Evolutionary conservation across 202 grass and related monocot genomes (phyloP).

Genomic region (Zoysia matrella): DNA sequence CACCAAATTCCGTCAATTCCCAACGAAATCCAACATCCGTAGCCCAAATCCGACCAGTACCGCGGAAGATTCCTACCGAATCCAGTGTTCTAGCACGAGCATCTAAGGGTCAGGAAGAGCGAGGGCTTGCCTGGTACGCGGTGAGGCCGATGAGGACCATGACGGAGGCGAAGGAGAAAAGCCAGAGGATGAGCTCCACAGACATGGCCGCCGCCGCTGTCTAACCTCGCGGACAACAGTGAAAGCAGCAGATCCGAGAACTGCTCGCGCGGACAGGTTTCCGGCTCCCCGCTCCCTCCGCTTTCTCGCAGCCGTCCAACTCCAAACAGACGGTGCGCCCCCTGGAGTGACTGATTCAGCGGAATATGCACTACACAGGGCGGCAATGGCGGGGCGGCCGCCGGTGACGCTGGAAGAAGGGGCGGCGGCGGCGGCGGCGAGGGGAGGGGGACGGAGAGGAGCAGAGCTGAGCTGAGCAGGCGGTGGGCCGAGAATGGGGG

Average conservation of each 20-base stretch:
- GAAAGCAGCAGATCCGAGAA: conserved; percentile 10
- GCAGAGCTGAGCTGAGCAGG: too few species aligned
- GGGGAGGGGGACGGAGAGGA: too few species aligned
- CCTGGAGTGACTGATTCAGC: too few species aligned
- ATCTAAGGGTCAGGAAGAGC: background rate
- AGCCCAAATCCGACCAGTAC: background rate
- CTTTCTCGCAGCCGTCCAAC: background rate
- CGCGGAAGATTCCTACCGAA: conserved; percentile 29
- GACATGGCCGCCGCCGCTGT: conserved; percentile 30
- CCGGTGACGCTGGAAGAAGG: background rate
- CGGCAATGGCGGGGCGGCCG: conserved; percentile 35
- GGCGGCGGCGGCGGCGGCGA: too few species aligned
- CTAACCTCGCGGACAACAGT: background rate
- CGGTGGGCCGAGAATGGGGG: too few species aligned
- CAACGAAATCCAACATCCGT: background rate
- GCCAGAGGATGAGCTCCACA: conserved; percentile 48
- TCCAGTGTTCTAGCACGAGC: background rate
- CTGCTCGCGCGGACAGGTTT: background rate
- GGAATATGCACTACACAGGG: too few species aligned
- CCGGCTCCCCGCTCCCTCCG: too few species aligned
- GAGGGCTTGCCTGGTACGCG: conserved; percentile 70
- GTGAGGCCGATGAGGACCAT: conserved; percentile 80
- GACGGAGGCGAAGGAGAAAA: conserved; percentile 69
- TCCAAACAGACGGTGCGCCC: background rate
- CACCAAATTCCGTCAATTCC: background rate